Evolutionary conservation across 1,284 basidiomycete genomes (phyloP), one percentile per base, ranked within the genome.

Genomic region (Wolfiporia cocos): DNA sequence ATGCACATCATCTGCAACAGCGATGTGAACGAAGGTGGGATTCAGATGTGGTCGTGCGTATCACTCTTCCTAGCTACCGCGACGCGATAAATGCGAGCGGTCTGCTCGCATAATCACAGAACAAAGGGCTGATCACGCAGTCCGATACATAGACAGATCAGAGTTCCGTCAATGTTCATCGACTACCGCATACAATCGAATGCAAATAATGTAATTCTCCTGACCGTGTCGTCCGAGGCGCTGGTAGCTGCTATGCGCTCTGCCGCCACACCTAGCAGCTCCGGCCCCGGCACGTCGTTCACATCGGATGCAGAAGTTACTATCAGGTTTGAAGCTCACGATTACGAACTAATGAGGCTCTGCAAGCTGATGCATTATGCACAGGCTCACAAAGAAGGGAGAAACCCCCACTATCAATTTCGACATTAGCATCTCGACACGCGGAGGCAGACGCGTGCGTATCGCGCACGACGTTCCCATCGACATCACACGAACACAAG

Each of bases 31-130:
- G 86, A 87, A 50, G 89, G 88, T 5, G 89, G 91, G 2, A 84
- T 92, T 5, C 89, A 93, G 61, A 87, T 93, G 36, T 94, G 92
- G 91, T 91, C 89, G 91, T 93, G 54, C 62, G 89, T 78, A 18
- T 14, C 19, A 19, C 21, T 19, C 4, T 34, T 26, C 45, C 7
- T 5, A 12, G 31, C 7, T 36, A 18, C n/a, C n/a, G n/a, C n/a
- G n/a, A n/a, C n/a, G n/a, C n/a, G n/a, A n/a, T n/a, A n/a, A n/a
- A n/a, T n/a, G n/a, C n/a, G n/a, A n/a, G n/a, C n/a, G n/a, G n/a
- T n/a, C n/a, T n/a, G n/a, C n/a, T n/a, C n/a, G n/a, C n/a, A n/a
- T n/a, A n/a, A n/a, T 15, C 7, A 18, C 12, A 14, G 7, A 17
- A 12, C 12, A 5, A 3, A 18, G n/a, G 29, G 24, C 67, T 62